phyloP scores from a whole-genome alignment of 2,329 filamentous ascomycete species.

The Rhynchosporium agropyri region DNA sequence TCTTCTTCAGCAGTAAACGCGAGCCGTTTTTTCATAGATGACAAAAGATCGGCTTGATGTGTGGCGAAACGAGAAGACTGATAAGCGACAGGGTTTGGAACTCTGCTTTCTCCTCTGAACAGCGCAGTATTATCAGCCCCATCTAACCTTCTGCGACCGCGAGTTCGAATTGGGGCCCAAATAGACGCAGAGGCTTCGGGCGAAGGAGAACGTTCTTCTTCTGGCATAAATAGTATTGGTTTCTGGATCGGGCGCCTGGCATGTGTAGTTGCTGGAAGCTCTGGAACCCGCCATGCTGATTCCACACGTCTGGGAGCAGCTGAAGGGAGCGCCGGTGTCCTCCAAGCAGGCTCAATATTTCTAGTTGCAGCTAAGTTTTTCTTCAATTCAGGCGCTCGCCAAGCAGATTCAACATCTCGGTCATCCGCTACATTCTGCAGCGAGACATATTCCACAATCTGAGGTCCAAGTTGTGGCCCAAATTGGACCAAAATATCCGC shows the following conservation, averaged over 20 bases:
- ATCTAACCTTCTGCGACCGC: slow-evolving; percentile 13
- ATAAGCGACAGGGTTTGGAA: slow-evolving; percentile 4
- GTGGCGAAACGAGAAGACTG: not conserved
- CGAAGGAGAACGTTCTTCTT: slow-evolving; percentile 35
- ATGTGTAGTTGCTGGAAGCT: slow-evolving; percentile 20
- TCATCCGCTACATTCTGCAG: slow-evolving; percentile 32
- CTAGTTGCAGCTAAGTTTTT: slow-evolving; percentile 25
- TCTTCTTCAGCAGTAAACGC: slow-evolving; percentile 37
- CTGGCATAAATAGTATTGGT: slow-evolving; percentile 25
- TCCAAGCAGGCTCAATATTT: slow-evolving; percentile 39
- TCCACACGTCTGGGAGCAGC: slow-evolving; percentile 30
- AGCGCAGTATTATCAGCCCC: not conserved
- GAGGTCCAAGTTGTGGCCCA: slow-evolving; percentile 38
- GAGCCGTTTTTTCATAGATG: slow-evolving; percentile 14
- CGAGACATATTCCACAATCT: slow-evolving; percentile 38
- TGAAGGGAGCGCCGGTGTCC: slow-evolving; percentile 29
- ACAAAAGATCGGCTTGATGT: not conserved
- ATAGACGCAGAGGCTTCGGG: slow-evolving; percentile 36
- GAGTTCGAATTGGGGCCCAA: slow-evolving; percentile 36
- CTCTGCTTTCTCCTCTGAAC: slow-evolving; percentile 17
- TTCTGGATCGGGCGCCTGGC: slow-evolving; percentile 29
- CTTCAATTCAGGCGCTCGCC: slow-evolving; percentile 31
- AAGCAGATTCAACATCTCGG: slow-evolving; percentile 35
- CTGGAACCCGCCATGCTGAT: slow-evolving; percentile 38
- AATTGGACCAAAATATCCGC: slow-evolving; percentile 39